Base-by-base conservation (phyloP, 2,329 filamentous ascomycete species). In the Fusarium cicatricum region DNA sequence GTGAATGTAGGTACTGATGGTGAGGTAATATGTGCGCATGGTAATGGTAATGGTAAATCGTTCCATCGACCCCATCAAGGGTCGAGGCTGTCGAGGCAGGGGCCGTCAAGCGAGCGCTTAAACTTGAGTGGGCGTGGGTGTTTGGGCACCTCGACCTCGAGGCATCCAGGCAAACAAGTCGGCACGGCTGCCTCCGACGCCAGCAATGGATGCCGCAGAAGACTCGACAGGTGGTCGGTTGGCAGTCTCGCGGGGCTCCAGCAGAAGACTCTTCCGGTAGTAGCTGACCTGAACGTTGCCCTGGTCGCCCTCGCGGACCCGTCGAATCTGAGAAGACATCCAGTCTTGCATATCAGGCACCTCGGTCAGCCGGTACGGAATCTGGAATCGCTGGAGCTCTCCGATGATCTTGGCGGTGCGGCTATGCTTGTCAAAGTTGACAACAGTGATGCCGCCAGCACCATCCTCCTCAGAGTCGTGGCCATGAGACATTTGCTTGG, bases 391-490 rank as follows among this genome's bases (percentile, higher is more conserved):
- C 74, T 99, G 95, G 8, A 99, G 84, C 68, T 98, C 94, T 60
- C 91, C 91, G 68, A 99, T 96, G 71, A 98, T 96, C 76, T 93
- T 95, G 39, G 94, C 93, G 3, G 93, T 98, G 66, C 92, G 91
- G 68, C 88, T 90, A 73, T 98, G 92, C 78, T 98, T 98, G 80
- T 98, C 94, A 69, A 97, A 98, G 77, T 99, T 99, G 81, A 99
- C 92, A 28, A 98, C 91, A 0, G 87, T 86, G 68, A 91, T 83
- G 21, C 86, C 84, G 14, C 85, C 83, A 12, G 87, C 82, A 29
- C 86, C 82, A 26, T 87, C 83, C n/a, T 90, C 85, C 12, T 81
- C 79, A 7, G 80, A 78, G 71, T 82, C 74, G 17, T 66, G 65
- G 19, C 75, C 75, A 4, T 79, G 72, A 5, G 74, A 75, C 16